phyloP scores from a whole-genome alignment of 2,329 filamentous ascomycete genomes.

The Cladosporium oxysporum region DNA sequence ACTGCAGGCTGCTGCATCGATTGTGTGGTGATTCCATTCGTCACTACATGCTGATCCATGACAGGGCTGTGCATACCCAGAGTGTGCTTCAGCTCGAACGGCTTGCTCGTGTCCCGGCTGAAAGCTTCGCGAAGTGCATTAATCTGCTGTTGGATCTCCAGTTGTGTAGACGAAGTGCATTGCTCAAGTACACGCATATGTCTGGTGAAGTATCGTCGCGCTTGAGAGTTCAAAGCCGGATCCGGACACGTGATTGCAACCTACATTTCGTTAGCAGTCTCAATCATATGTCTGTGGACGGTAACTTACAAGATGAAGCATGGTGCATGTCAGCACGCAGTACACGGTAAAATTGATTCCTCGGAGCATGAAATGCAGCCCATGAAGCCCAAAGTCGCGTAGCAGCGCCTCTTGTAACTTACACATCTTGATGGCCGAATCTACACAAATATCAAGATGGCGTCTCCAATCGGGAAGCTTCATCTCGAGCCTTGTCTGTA shows the following conservation, averaged over 20 bases:
- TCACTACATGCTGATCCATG: slow-evolving; percentile 43
- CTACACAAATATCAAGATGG: slow-evolving; percentile 84
- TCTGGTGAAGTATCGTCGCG: slow-evolving; percentile 83
- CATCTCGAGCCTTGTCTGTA: slow-evolving; percentile 72
- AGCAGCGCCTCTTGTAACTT: slow-evolving; percentile 82
- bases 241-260: slow-evolving; percentile 92
- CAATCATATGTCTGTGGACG: not conserved
- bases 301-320: slow-evolving; percentile 80
- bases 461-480: slow-evolving; percentile 81
- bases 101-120: slow-evolving; percentile 78
- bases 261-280: slow-evolving; percentile 48
- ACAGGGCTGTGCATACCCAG: slow-evolving; percentile 69
- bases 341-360: slow-evolving; percentile 98
- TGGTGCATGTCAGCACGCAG: slow-evolving; percentile 83
- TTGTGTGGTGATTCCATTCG: slow-evolving; percentile 22
- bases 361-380: slow-evolving; percentile 86
- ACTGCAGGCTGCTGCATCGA: slow-evolving; percentile 15
- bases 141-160: slow-evolving; percentile 86
- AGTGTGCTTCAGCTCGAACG: slow-evolving; percentile 83
- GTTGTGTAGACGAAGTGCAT: slow-evolving; percentile 77
- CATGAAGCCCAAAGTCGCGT: slow-evolving; percentile 72
- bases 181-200: slow-evolving; percentile 93
- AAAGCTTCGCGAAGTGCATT: slow-evolving; percentile 88
- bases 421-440: slow-evolving; percentile 81
- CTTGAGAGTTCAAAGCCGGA: slow-evolving; percentile 80